phyloP scores from a whole-genome alignment of 805 yeast genomes.

The Yarrowia osloensis region DNA sequence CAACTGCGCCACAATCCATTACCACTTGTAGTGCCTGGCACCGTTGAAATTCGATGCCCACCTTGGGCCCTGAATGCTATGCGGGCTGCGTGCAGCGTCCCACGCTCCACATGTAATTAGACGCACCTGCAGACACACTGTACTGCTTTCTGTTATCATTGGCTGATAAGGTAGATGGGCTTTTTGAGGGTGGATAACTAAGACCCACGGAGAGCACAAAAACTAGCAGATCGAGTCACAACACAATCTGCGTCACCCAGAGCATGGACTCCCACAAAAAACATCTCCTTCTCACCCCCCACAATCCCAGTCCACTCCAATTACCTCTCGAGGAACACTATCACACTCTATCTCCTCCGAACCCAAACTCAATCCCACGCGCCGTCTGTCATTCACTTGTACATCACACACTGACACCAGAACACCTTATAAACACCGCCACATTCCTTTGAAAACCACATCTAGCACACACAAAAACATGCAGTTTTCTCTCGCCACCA shows the following conservation, averaged over 20 bases:
- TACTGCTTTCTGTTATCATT: slow-evolving; percentile 18
- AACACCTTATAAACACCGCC: background rate
- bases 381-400: background rate
- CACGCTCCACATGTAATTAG: background rate
- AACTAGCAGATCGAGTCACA: background rate
- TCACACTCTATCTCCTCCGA: slow-evolving; percentile 26
- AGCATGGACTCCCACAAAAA: no score
- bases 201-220: background rate
- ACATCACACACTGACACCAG: background rate
- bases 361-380: slow-evolving; percentile 25
- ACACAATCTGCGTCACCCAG: no score
- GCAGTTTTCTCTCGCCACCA: slow-evolving; percentile 11
- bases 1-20: no score
- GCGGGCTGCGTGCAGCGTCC: background rate
- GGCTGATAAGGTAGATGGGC: slow-evolving; percentile 12
- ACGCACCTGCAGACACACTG: slow-evolving; percentile 30
- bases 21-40: no score
- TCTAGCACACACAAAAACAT: background rate
- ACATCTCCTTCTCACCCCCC: no score
- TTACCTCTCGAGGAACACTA: slow-evolving; percentile 5
- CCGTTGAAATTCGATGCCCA: slow-evolving; percentile 19
- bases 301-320: background rate
- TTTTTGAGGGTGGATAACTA: no score
- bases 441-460: background rate
- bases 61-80: background rate